Conservation (phyloP, 108 stramenopile genomes). For the Cyclotella sp. region DNA sequence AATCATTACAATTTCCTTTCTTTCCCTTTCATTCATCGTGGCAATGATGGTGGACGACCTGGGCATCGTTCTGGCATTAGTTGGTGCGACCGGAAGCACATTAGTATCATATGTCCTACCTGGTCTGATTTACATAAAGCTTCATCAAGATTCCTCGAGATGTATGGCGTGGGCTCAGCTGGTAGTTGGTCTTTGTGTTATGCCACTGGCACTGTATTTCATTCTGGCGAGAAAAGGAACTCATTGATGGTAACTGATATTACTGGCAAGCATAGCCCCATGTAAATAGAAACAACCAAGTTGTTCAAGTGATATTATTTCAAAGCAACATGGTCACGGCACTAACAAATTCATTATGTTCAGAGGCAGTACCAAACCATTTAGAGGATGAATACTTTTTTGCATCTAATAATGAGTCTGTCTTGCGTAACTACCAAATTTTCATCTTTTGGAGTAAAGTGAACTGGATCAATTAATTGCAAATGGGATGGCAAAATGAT, state of each 20-base stretch:
- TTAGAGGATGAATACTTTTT: too few relatives aligned
- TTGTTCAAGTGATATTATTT: too few relatives aligned
- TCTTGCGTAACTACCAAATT: too few relatives aligned
- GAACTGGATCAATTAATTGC: too few relatives aligned
- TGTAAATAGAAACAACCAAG: too few relatives aligned
- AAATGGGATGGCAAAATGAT: too few relatives aligned
- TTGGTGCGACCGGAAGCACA: constrained; percentile 79
- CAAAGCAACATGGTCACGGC: too few relatives aligned
- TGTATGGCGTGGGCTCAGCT: constrained; percentile 49
- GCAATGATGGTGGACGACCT: constrained; percentile 63
- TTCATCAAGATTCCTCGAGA: constrained; percentile 35
- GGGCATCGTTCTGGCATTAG: constrained; percentile 62
- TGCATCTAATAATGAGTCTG: too few relatives aligned
- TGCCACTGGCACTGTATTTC: constrained; percentile 55
- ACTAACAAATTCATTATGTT: too few relatives aligned
- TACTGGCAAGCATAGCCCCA: neutral
- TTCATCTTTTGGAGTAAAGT: too few relatives aligned
- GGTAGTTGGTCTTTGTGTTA: constrained; percentile 48
- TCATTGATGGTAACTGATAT: neutral
- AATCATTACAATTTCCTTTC: constrained; percentile 55
- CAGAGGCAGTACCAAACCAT: too few relatives aligned
- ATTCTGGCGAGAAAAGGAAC: constrained; percentile 12
- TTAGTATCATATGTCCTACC: constrained; percentile 74
- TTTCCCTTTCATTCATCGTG: constrained; percentile 50
- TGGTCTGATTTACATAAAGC: constrained; percentile 63